phyloP scores from a whole-genome alignment of 352 stramenopile species.

The Phytophthora nicotianae region DNA sequence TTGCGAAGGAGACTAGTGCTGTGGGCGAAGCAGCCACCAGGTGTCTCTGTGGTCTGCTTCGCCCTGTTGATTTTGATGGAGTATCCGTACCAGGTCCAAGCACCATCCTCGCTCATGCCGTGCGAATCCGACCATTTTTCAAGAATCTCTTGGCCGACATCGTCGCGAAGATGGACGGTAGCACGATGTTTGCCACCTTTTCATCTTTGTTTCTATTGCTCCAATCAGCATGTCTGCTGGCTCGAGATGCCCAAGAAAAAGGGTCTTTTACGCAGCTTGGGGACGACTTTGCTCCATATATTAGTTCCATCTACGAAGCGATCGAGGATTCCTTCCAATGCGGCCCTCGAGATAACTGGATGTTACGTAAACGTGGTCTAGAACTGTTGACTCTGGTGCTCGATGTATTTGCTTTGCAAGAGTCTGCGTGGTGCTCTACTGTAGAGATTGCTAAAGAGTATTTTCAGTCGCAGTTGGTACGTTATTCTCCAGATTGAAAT shows the following conservation, averaged over 20 bases:
- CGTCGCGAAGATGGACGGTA: conserved; percentile 55
- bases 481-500: conserved; percentile 5
- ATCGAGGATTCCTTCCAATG: conserved; percentile 68
- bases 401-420: conserved; percentile 45
- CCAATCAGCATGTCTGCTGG: conserved; percentile 39
- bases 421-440: conserved; percentile 18
- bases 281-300: conserved; percentile 41
- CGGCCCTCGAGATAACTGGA: conserved; percentile 54
- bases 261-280: conserved; percentile 29
- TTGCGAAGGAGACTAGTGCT: conserved; percentile 49
- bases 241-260: conserved; percentile 35
- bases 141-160: conserved; percentile 38
- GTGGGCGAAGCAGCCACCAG: conserved; percentile 53
- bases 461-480: conserved; percentile 41
- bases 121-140: conserved; percentile 45
- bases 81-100: conserved; percentile 34
- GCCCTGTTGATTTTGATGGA: conserved; percentile 63
- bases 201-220: conserved; percentile 56
- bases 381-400: conserved; percentile 59
- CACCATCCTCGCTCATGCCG: conserved; percentile 36
- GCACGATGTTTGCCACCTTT: conserved; percentile 48
- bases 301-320: conserved; percentile 53
- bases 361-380: conserved; percentile 55
- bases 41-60: conserved; percentile 53
- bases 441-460: conserved; percentile 24